phyloP scores from a whole-genome alignment of 139 green algal species.

The Pycnococcus provasolii region DNA sequence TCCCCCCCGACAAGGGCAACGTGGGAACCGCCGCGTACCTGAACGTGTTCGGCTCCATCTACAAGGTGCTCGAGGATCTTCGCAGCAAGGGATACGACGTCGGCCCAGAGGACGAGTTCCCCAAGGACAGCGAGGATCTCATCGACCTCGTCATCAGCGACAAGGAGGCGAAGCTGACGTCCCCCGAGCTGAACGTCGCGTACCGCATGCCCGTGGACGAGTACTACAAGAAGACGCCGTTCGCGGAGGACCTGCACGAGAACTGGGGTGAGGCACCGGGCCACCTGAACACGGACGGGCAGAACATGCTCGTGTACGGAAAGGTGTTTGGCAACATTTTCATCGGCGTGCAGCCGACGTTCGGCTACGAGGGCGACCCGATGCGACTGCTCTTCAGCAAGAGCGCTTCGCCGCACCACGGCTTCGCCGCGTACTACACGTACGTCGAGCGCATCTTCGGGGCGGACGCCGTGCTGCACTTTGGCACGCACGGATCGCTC shows the following conservation, averaged over 20 bases:
- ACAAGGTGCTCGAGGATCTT: constrained; percentile 58
- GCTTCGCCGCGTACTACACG: constrained; percentile 98
- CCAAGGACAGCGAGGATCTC: constrained; percentile 57
- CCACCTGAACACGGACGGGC: constrained; percentile 92
- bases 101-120: constrained; percentile 45
- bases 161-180: constrained; percentile 87
- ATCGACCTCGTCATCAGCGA: constrained; percentile 79
- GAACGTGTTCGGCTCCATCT: constrained; percentile 98
- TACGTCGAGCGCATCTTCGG: constrained; percentile 91
- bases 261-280: constrained; percentile 95
- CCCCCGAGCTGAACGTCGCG: constrained; percentile 86
- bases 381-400: constrained; percentile 97
- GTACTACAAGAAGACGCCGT: constrained; percentile 47
- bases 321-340: constrained; percentile 98
- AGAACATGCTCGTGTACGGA: constrained; percentile 92
- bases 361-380: constrained; percentile 97
- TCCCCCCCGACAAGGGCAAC: constrained; percentile 99
- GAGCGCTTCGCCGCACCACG: constrained; percentile 90
- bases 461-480: constrained; percentile 96
- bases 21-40: constrained; percentile 97
- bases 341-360: constrained; percentile 98
- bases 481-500: constrained; percentile 95
- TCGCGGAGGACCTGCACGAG: constrained; percentile 86
- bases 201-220: constrained; percentile 57
- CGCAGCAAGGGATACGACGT: constrained; percentile 84